Percentiles rank a stretch among this genome's conserved stretches.
phyloP scores from a whole-genome alignment of 179 eudicot genomes.

The Beta corolliflora region DNA sequence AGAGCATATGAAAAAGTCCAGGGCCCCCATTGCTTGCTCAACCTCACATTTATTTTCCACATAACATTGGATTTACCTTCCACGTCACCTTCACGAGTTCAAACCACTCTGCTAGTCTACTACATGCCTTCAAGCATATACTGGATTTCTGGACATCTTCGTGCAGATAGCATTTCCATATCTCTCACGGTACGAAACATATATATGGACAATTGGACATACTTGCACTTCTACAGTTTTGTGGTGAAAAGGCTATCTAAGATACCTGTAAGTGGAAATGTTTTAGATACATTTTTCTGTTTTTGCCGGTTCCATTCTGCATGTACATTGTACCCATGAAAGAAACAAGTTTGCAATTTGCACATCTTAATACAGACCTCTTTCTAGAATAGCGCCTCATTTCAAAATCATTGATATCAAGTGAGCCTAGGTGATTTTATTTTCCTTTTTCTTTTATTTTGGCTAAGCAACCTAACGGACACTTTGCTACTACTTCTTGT shows the following conservation, averaged over 20 bases:
- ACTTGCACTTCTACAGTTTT: background rate
- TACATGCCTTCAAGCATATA: background rate
- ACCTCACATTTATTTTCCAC: background rate
- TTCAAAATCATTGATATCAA: too few species aligned
- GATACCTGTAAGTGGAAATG: background rate
- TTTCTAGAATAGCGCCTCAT: too few species aligned
- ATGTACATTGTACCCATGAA: background rate
- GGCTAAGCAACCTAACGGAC: too few species aligned
- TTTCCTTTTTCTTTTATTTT: too few species aligned
- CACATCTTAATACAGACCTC: background rate
- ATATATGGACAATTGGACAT: too few species aligned
- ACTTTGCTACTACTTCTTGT: too few species aligned
- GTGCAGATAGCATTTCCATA: background rate
- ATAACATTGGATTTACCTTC: background rate
- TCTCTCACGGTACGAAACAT: too few species aligned
- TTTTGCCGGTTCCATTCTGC: background rate
- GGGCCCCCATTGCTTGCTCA: background rate
- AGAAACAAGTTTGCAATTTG: background rate
- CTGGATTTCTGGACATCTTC: background rate
- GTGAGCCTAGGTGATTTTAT: too few species aligned
- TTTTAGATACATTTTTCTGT: background rate
- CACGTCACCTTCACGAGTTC: background rate
- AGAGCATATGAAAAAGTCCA: background rate
- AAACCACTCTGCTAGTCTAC: background rate
- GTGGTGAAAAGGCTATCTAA: background rate